Base-by-base conservation (phyloP, 441 rosid genomes). In the Aquilaria agallochum region DNA sequence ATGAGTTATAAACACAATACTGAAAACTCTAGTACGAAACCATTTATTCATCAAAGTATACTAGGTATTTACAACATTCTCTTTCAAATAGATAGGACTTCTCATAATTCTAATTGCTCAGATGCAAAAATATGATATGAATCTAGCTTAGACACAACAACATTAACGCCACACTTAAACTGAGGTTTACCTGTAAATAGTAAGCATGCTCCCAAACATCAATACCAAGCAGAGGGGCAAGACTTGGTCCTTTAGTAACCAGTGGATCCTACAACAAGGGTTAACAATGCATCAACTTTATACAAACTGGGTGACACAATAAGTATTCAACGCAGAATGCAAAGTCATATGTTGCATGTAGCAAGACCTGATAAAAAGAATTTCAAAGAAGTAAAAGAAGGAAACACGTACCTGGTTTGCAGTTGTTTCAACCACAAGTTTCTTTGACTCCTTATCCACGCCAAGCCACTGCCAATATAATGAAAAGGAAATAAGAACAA, bases 191-290 rank as follows among this genome's bases (percentile, higher is more conserved):
- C 96, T 95, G 99, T 53, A 95, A 75, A 74, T 95, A 95, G 81
- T 95, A 95, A 32, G 99, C 99, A 61, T 95, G 99, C 81, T 95
- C 99, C 98, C 98, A 95, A 44, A 95, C 99, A 79, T 95, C 98
- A 67, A 95, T 75, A 9, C 99, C 99, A 61, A 95, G 82, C 76
- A 95, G 69, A 53, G 98, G 98, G 75, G 89, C 87, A 65, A 95
- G 68, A 64, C 58, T 70, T 62, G 80, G 63, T 67, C 93, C 97
- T 77, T 86, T 89, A 8, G 99, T 86, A 56, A 89, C 93, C 50
- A 92, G 76, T 11, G 98, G 95, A 75, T 95, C 98, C 98, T 95
- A 83, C 68, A 46, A 53, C 31, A 70, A 40, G 65, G 50, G 53
- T 52, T 59, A 10, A 40, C 6, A 40, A 40, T 40, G 3, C 9